phyloP scores from a whole-genome alignment of 768 basidiomycete genomes.

The Phaeotremella fagi region DNA sequence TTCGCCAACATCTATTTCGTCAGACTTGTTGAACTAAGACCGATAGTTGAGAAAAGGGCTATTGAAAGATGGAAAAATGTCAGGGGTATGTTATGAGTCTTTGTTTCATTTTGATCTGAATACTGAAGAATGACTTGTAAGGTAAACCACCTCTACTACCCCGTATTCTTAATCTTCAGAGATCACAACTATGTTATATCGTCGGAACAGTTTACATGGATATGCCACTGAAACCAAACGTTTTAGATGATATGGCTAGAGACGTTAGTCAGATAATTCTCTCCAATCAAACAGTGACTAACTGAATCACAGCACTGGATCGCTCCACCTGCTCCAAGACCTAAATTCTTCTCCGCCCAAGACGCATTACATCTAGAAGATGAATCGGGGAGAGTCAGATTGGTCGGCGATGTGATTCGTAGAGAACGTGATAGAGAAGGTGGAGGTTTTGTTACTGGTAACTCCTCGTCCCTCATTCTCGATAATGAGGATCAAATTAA shows the following conservation, averaged over 20 bases:
- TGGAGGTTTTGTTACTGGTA: conserved; percentile 66
- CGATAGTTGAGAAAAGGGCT: conserved; percentile 55
- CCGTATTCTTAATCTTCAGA: conserved; percentile 60
- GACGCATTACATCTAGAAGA: conserved; percentile 91
- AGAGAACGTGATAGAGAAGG: conserved; percentile 51
- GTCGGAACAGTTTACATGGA: conserved; percentile 97
- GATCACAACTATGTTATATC: conserved; percentile 80
- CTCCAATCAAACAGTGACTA: background rate
- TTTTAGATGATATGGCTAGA: conserved; percentile 88
- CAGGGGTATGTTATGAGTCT: conserved; percentile 38
- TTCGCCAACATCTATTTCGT: conserved; percentile 71
- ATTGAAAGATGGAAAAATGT: conserved; percentile 55
- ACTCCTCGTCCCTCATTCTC: background rate
- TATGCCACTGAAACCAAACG: conserved; percentile 97
- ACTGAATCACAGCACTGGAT: conserved; percentile 67
- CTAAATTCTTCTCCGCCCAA: conserved; percentile 69
- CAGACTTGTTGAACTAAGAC: conserved; percentile 55
- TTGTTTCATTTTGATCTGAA: background rate
- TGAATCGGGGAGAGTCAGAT: conserved; percentile 83
- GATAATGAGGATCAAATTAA: conserved; percentile 3
- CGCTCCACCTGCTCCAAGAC: conserved; percentile 69
- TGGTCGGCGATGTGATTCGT: conserved; percentile 68
- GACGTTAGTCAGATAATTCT: conserved; percentile 59
- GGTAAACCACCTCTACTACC: conserved; percentile 22
- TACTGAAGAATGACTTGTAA: background rate